Conservation (phyloP, 2,329 filamentous ascomycete species). For the Cladophialophora immunda region DNA sequence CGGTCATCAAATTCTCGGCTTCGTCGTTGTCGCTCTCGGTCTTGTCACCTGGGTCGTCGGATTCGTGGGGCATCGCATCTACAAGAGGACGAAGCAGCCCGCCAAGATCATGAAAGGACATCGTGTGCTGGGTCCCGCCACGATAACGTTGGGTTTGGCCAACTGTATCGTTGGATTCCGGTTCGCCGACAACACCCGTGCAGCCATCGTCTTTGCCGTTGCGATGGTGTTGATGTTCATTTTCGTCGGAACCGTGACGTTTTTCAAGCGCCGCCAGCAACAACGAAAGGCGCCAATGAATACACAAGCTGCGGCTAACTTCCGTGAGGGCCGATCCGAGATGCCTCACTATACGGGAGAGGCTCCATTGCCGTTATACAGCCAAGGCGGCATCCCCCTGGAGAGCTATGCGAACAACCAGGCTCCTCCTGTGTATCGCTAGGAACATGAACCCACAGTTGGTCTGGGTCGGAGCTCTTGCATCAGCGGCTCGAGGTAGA, state of each 20-base stretch:
- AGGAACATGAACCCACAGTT: constrained; percentile 1
- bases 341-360: constrained; percentile 17
- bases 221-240: constrained; percentile 56
- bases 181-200: constrained; percentile 60
- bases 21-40: constrained; percentile 62
- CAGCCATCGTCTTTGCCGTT: constrained; percentile 59
- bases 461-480: neutral
- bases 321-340: constrained; percentile 36
- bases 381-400: constrained; percentile 33
- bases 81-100: constrained; percentile 58
- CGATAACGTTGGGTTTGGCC: constrained; percentile 62
- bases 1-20: constrained; percentile 67
- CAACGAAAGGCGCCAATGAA: constrained; percentile 43
- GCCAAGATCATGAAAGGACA: constrained; percentile 63
- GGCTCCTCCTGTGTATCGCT: constrained; percentile 31
- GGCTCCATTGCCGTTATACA: constrained; percentile 26
- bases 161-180: constrained; percentile 69
- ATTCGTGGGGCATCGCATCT: constrained; percentile 64
- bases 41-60: constrained; percentile 65
- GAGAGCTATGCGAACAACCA: constrained; percentile 31
- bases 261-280: constrained; percentile 45
- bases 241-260: constrained; percentile 47
- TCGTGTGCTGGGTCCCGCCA: constrained; percentile 64
- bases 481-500: neutral
- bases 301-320: constrained; percentile 40